Evolutionary conservation across 345 rosid species (phyloP).

Genomic region (Dimocarpus longan): DNA sequence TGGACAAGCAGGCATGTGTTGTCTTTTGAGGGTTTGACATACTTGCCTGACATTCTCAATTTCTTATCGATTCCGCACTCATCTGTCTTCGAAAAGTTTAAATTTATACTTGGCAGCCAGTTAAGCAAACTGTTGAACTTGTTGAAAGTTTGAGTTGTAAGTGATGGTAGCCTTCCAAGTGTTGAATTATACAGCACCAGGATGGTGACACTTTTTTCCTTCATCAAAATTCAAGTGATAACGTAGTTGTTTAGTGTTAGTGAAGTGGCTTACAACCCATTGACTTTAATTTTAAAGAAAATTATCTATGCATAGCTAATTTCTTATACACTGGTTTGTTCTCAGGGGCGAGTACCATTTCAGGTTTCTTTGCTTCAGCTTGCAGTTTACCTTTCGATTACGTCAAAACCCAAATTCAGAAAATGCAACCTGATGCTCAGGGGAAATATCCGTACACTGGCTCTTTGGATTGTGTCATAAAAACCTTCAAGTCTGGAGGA

Average conservation of each 20-base stretch:
- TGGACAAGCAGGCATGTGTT: neutral
- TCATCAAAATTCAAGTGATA: neutral
- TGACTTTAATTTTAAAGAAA: neutral
- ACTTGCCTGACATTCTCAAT: neutral
- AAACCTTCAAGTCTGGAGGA: constrained; percentile 87
- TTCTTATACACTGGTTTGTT: constrained; percentile 11
- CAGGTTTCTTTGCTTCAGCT: constrained; percentile 92
- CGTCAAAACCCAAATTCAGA: constrained; percentile 98
- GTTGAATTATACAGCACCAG: neutral
- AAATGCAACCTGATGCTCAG: constrained; percentile 96
- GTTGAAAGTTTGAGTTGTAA: neutral
- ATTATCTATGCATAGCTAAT: neutral
- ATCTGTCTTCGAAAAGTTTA: neutral
- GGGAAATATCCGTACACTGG: constrained; percentile 94
- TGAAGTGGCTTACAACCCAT: neutral
- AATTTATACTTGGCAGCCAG: neutral
- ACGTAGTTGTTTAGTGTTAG: neutral
- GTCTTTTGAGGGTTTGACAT: neutral
- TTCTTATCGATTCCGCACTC: neutral
- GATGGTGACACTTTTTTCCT: neutral
- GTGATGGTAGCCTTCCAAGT: neutral
- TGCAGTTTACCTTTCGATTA: constrained; percentile 97
- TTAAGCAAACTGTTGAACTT: neutral
- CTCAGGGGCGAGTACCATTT: constrained; percentile 88
- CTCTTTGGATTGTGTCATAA: constrained; percentile 78